Evolutionary conservation across 2,329 filamentous ascomycete genomes (phyloP).

Genomic region (Beauveria sp.): DNA sequence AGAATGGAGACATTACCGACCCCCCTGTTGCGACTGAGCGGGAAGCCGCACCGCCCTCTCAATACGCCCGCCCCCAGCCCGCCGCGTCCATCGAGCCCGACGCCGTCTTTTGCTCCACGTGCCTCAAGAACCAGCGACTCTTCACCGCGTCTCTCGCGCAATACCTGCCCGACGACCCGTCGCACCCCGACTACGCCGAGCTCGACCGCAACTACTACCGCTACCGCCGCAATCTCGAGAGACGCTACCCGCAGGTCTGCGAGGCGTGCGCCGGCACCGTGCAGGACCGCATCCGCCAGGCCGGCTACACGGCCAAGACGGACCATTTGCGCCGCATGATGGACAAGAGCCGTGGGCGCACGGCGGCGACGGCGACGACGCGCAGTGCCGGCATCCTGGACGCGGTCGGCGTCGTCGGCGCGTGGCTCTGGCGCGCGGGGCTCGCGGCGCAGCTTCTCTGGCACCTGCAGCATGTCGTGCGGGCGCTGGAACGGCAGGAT

Average conservation of each 20-base stretch:
- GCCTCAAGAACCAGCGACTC: slow-evolving; percentile 82
- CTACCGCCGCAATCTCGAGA: slow-evolving; percentile 67
- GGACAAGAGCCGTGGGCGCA: slow-evolving; percentile 48
- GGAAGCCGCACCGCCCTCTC: slow-evolving; percentile 32
- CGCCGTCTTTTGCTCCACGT: slow-evolving; percentile 62
- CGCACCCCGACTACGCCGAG: slow-evolving; percentile 59
- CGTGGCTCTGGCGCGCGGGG: slow-evolving; percentile 41
- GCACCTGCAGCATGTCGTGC: slow-evolving; percentile 33
- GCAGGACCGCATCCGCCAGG: slow-evolving; percentile 57
- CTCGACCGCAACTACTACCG: slow-evolving; percentile 62
- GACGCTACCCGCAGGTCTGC: slow-evolving; percentile 84
- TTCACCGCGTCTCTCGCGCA: slow-evolving; percentile 69
- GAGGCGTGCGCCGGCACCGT: slow-evolving; percentile 69
- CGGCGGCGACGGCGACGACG: slow-evolving; percentile 11
- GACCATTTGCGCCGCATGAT: slow-evolving; percentile 71
- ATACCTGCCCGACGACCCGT: slow-evolving; percentile 61
- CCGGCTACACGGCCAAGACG: slow-evolving; percentile 76
- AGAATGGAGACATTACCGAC: slow-evolving; percentile 87
- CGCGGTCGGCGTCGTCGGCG: slow-evolving; percentile 32
- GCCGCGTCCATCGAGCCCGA: slow-evolving; percentile 18
- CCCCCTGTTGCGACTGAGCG: slow-evolving; percentile 56
- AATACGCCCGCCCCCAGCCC: slow-evolving; percentile 39
- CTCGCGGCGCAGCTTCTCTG: slow-evolving; percentile 40
- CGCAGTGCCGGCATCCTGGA: slow-evolving; percentile 32
- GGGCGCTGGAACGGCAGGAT: slow-evolving; percentile 20